These are phyloP conservation scores for Neckera pumila DNA, from an alignment of 225 moss, liverwort and hornwort species.

Conservation along the genomic window DNA sequence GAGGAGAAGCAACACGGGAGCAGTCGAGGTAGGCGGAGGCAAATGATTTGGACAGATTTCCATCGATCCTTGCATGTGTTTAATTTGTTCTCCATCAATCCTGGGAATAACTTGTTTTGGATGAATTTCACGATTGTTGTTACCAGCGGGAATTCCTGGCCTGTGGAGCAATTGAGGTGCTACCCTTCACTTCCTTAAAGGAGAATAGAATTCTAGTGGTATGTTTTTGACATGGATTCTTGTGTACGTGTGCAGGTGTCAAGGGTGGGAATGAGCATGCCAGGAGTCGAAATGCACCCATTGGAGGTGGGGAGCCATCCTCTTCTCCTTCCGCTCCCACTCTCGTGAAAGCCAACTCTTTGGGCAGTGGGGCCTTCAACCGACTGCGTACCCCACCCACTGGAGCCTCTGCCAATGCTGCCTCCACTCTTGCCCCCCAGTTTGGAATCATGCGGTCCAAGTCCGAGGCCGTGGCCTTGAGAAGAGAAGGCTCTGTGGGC, in stretches of 20 bases:
- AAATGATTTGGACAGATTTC: neutral
- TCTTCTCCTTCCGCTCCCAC: neutral
- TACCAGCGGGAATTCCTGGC: neutral
- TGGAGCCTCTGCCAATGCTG: neutral
- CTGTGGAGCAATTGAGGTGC: neutral
- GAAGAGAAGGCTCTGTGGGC: slow-evolving; percentile 33
- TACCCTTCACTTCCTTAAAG: neutral
- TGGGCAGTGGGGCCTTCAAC: slow-evolving; percentile 46
- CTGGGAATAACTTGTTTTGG: neutral
- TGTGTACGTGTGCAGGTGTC: neutral
- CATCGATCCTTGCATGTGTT: neutral
- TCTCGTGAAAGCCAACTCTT: slow-evolving; percentile 21
- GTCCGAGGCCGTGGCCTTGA: slow-evolving; percentile 31
- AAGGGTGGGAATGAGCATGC: slow-evolving; percentile 19
- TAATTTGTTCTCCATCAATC: neutral
- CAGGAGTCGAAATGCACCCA: slow-evolving; percentile 10
- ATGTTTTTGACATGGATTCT: neutral
- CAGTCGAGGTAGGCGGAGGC: slow-evolving; percentile 32
- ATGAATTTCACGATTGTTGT: neutral
- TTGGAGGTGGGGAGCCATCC: neutral
- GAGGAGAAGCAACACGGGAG: slow-evolving; percentile 25
- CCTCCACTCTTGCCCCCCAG: slow-evolving; percentile 16
- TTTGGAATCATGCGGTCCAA: slow-evolving; percentile 44
- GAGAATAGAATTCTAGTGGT: neutral
- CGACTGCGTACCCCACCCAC: slow-evolving; percentile 10